Conservation (phyloP, 2,329 filamentous ascomycete genomes). For the Xenoacremonium recifei region DNA sequence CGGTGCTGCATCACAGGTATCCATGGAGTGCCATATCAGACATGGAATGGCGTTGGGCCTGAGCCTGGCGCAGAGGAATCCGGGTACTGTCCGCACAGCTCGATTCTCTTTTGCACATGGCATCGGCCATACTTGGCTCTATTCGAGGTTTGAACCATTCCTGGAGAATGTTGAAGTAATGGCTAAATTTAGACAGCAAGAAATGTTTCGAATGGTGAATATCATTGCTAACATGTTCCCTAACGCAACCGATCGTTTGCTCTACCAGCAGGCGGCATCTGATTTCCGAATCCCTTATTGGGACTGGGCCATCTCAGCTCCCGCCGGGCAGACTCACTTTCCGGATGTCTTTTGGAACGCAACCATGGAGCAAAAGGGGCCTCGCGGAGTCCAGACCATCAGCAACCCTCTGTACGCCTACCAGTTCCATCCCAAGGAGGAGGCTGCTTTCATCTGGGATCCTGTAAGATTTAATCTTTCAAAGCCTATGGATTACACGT, state of each 20-base stretch:
- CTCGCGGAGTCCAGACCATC: constrained; percentile 54
- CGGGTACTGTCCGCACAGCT: constrained; percentile 77
- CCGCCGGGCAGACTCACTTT: constrained; percentile 47
- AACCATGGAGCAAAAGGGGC: constrained; percentile 52
- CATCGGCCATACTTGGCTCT: constrained; percentile 75
- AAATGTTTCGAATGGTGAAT: constrained; percentile 34
- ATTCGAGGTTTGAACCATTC: constrained; percentile 56
- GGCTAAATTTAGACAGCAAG: constrained; percentile 32
- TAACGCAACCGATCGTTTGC: constrained; percentile 40
- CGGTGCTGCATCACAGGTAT: too few species aligned
- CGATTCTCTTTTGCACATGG: constrained; percentile 77
- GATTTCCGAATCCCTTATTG: constrained; percentile 58
- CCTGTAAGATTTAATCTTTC: constrained; percentile 49
- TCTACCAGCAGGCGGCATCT: constrained; percentile 50
- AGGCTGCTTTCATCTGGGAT: constrained; percentile 54
- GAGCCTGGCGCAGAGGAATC: constrained; percentile 50
- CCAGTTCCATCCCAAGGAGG: constrained; percentile 58
- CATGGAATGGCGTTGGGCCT: constrained; percentile 53
- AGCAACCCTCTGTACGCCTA: constrained; percentile 63
- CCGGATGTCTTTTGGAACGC: constrained; percentile 45
- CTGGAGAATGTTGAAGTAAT: background rate
- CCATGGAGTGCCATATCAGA: constrained; percentile 68
- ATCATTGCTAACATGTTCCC: constrained; percentile 49
- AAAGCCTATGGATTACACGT: rapidly evolving
- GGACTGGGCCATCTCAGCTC: constrained; percentile 55